A percentile compares a stretch with the other conserved stretches of the same genome.
Conservation (phyloP, 225 moss, liverwort and hornwort genomes). For the Ulota crispa region DNA sequence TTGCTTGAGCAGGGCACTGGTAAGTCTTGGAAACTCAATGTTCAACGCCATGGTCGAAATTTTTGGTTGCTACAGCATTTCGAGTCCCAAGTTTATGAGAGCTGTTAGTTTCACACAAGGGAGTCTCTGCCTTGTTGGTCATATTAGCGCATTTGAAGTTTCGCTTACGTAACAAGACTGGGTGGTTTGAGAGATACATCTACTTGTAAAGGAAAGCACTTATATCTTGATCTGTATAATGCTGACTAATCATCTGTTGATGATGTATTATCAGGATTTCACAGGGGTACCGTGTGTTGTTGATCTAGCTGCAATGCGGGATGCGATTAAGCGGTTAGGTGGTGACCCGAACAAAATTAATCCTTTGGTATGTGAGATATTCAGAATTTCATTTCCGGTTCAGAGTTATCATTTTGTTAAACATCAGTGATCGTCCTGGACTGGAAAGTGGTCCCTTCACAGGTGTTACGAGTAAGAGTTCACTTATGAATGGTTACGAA, state of each 20-base stretch:
- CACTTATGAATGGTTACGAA: neutral
- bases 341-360: slow-evolving; percentile 92
- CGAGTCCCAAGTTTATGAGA: neutral
- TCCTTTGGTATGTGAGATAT: slow-evolving; percentile 61
- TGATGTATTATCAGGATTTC: slow-evolving; percentile 65
- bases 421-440: neutral
- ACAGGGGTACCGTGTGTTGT: slow-evolving; percentile 93
- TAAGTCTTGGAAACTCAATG: neutral
- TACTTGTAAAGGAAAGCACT: neutral
- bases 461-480: neutral
- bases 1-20: neutral
- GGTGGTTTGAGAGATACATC: neutral
- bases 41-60: neutral
- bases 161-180: neutral
- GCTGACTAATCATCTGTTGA: slow-evolving; percentile 1
- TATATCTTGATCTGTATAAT: neutral
- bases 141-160: neutral
- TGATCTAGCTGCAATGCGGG: slow-evolving; percentile 93
- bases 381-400: neutral
- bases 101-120: neutral
- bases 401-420: neutral
- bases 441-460: neutral
- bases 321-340: slow-evolving; percentile 84
- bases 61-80: neutral
- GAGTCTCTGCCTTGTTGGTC: neutral